Percentiles rank a stretch among this genome's conserved stretches.
These are phyloP conservation scores for Arthroderma uncinatum DNA, from an alignment of 2,329 filamentous ascomycete species.

Conservation along the genomic window DNA sequence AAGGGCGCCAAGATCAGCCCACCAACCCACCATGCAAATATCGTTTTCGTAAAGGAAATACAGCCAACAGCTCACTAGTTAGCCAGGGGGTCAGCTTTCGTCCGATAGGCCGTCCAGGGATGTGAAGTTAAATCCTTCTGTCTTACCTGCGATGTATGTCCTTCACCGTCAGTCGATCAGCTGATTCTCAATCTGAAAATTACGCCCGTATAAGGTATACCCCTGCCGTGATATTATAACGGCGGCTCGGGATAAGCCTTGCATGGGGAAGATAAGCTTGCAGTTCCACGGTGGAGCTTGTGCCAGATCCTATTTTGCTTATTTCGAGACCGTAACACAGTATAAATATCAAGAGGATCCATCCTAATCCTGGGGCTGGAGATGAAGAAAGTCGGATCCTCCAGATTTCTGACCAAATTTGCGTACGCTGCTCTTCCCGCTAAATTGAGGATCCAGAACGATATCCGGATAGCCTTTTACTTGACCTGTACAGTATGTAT, in stretches of 20 bases:
- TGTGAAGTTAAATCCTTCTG: background rate
- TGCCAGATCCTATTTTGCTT: no score
- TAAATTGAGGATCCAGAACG: no score
- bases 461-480: no score
- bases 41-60: no score
- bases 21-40: no score
- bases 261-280: background rate
- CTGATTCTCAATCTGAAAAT: no score
- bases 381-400: background rate
- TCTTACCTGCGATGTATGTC: background rate
- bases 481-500: no score
- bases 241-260: background rate
- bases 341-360: background rate
- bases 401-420: background rate
- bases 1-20: no score
- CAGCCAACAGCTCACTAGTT: no score
- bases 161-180: background rate
- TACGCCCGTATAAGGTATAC: background rate
- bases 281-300: background rate
- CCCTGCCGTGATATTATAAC: background rate
- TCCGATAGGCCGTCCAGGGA: no score
- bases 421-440: no score
- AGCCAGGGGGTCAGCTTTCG: no score
- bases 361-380: background rate
- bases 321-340: background rate